Evolutionary conservation across 208 protist genomes (phyloP), one percentile per base, ranked within the genome.

Genomic region (Borovskyia barvae): DNA sequence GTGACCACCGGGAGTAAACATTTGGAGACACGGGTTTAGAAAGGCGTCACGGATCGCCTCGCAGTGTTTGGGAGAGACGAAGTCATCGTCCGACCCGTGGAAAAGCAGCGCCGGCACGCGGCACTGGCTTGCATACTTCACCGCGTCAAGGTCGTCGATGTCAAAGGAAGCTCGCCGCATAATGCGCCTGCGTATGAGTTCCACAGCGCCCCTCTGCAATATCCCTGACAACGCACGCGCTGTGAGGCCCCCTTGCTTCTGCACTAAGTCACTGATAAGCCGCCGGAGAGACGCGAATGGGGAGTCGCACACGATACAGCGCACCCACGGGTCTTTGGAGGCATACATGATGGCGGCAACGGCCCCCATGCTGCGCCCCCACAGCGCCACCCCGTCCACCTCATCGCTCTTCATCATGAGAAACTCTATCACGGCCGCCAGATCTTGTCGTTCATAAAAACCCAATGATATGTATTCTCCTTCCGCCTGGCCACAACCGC

Each of bases 331-430:
- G 70, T 98, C 94, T 37, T 87, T 94, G 11, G 80, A 49, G 30
- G 87, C 87, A 64, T 98, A 98, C 86, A 98, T 95, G 72, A 98
- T 92, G 20, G 84, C 51, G 14, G 95, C 97, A 7, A 96, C 94
- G 1, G 97, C 97, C 22, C 97, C 97, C 97, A 98, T 98, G 61
- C 87, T 96, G 39, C 94, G 75, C 9, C 94, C 94, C 94, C 94
- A 98, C 25, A 98, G 55, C 48, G 71, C 84, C 45, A 96, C 80
- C 2, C 77, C 72, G 14, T 85, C 77, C 41, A 96, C 89, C 35
- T 87, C 77, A 47, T 73, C 55, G 24, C 55, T 43, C 58, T 86
- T 67, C 25, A 52, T 42, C 22, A 59, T 45, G 20, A 97, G 72
- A 54, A 94, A 93, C 37, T 97, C 85, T 5, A 96, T 80, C 29